These are phyloP conservation scores for Gynostemma pentaphyllum DNA, from an alignment of 306 rosid species.

Conservation along the genomic window DNA sequence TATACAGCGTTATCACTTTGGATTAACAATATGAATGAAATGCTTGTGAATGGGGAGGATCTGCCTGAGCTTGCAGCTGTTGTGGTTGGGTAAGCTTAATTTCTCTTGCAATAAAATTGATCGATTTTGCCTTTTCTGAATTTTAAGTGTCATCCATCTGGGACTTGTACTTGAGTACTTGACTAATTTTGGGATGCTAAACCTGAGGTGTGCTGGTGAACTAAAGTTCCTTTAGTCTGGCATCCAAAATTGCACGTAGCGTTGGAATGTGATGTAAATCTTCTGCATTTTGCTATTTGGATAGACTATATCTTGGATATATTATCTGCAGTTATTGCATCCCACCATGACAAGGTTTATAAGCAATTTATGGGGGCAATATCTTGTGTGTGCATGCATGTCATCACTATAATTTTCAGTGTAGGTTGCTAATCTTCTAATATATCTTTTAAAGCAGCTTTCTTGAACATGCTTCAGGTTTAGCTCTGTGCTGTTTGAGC, in stretches of 20 bases:
- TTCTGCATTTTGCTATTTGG: neutral
- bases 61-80: constrained; percentile 82
- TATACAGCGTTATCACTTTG: constrained; percentile 79
- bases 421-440: no score
- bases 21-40: constrained; percentile 65
- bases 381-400: neutral
- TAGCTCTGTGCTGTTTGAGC: neutral
- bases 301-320: neutral
- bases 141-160: neutral
- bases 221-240: neutral
- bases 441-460: no score
- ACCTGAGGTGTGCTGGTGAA: neutral
- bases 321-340: neutral
- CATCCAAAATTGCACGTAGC: neutral
- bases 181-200: neutral
- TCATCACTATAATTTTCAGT: neutral
- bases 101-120: constrained; percentile 7
- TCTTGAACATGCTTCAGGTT: neutral
- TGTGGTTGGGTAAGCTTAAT: constrained; percentile 67
- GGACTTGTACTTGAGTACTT: no score
- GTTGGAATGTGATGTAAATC: neutral
- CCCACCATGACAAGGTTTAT: neutral
- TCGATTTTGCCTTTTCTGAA: constrained; percentile 10
- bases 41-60: constrained; percentile 46
- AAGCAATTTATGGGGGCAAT: neutral